Evolutionary conservation across 2,329 filamentous ascomycete genomes (phyloP), one percentile per base, ranked within the genome.

Genomic region (Davidsoniella neocaledoniae): DNA sequence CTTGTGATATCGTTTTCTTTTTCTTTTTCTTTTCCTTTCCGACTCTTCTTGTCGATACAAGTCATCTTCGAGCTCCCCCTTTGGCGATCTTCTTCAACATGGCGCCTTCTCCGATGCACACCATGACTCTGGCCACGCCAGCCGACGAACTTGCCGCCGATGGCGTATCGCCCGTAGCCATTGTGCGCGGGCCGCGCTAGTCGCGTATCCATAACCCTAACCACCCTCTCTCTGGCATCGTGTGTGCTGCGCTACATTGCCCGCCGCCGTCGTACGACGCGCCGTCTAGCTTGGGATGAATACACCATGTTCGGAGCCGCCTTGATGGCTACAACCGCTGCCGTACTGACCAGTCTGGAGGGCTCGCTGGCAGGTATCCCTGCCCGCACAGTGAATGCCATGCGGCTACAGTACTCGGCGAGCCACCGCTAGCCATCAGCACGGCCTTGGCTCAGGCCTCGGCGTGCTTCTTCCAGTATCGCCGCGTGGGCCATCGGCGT

Each of bases 391-490:
- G 10, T 48, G 14, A 16, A 9, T 14, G 23, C 46, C 9, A 38
- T 48, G 10, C 46, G 42, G n/a, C 21, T 25, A 12, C 46, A 48
- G 25, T 43, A 48, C 14, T 42, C 39, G 3, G 38, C 46, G 36
- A 38, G 14, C 46, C 46, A 10, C 17, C 42, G 17, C 29, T 29
- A 1, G 42, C 46, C 2, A 10, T 48, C 2, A 59, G 58, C 44
- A 58, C 60, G 6, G 61, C 63, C 0, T 55, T 64, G 42, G 60
- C 59, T 58, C 63, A 64, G 54, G 61, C 64, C 21, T 63, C 64
- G 29, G 62, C 66, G 39, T 65, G 61, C 46, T 57, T 67, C 16
- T 61, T 61, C 50, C 60, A 66, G 43, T 57, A 63, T 37, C 56
- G 58, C 12, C 56, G 63, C 6, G 55, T 63, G 17, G 57, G 58